These are phyloP conservation scores for Vigna mungo DNA, from an alignment of 306 rosid species.

Conservation along the genomic window DNA sequence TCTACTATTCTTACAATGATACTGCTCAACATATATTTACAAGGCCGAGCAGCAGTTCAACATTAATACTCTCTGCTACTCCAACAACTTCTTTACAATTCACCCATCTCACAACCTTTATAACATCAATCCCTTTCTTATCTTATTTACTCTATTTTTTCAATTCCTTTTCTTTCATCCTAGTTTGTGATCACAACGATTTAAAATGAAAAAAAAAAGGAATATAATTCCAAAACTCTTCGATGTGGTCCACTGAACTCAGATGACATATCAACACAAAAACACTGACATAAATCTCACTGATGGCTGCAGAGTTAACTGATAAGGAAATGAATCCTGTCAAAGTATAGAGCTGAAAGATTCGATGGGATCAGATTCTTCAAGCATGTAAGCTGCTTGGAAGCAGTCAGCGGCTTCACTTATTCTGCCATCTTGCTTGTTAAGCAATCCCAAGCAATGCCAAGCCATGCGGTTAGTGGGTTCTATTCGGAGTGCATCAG, in stretches of 20 bases:
- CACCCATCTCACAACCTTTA: conserved; percentile 37
- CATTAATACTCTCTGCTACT: conserved; percentile 31
- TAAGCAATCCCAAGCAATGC: conserved; percentile 81
- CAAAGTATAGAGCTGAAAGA: conserved; percentile 67
- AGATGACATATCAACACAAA: conserved; percentile 18
- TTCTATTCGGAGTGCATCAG: conserved; percentile 82
- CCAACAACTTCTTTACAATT: conserved; percentile 41
- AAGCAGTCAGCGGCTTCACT: conserved; percentile 88
- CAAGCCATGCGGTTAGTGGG: conserved; percentile 87
- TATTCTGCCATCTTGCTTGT: conserved; percentile 75
- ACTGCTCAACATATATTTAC: conserved; percentile 56
- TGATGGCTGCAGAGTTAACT: conserved; percentile 22
- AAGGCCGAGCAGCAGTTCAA: conserved; percentile 53
- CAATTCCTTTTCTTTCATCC: conserved; percentile 42
- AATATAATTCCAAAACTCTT: conserved; percentile 39
- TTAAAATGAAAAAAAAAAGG: conserved; percentile 3
- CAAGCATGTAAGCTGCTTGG: conserved; percentile 96
- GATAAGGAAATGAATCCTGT: conserved; percentile 33
- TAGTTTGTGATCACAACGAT: conserved; percentile 38
- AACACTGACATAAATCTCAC: conserved; percentile 21
- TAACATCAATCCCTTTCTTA: conserved; percentile 26
- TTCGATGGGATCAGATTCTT: conserved; percentile 89
- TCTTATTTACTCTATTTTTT: conserved; percentile 40
- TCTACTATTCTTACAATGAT: conserved; percentile 27
- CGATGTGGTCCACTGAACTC: conserved; percentile 29